A percentile compares a stretch with the other conserved stretches of the same genome.
phyloP scores from a whole-genome alignment of 2,329 filamentous ascomycete species.

The Leptosphaerulina australis region DNA sequence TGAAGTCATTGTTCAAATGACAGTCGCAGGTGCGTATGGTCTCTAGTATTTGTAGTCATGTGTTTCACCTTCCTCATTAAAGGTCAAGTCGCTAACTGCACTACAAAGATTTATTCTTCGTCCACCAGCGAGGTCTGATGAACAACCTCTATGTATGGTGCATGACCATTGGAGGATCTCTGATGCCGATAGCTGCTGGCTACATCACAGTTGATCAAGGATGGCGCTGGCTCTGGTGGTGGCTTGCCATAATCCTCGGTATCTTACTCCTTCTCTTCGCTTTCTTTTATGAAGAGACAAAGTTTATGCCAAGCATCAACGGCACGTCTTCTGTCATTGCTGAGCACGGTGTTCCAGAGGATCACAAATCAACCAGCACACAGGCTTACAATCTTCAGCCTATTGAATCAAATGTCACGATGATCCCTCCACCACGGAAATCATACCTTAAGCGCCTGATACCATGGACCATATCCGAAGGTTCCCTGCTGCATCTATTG shows the following conservation, averaged over 20 bases:
- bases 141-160: constrained; percentile 55
- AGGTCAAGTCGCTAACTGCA: background rate
- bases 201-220: constrained; percentile 52
- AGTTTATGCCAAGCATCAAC: constrained; percentile 20
- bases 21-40: constrained; percentile 45
- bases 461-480: constrained; percentile 7
- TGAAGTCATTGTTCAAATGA: constrained; percentile 56
- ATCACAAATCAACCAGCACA: constrained; percentile 1
- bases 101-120: constrained; percentile 52
- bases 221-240: constrained; percentile 62
- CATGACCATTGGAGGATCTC: constrained; percentile 44
- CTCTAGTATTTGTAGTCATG: too few relatives aligned
- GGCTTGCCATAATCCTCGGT: constrained; percentile 29
- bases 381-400: constrained; percentile 5
- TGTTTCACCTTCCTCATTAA: background rate
- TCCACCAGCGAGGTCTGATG: constrained; percentile 56
- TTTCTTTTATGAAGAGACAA: constrained; percentile 53
- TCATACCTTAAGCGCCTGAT: constrained; percentile 7
- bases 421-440: constrained; percentile 2
- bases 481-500: constrained; percentile 1
- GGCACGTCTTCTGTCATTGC: constrained; percentile 2
- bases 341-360: background rate
- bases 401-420: constrained; percentile 6
- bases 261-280: constrained; percentile 48
- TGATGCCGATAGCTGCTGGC: constrained; percentile 51